Conservation (phyloP, 1,139 yeast genomes). For the Arxiozyma telluris region DNA sequence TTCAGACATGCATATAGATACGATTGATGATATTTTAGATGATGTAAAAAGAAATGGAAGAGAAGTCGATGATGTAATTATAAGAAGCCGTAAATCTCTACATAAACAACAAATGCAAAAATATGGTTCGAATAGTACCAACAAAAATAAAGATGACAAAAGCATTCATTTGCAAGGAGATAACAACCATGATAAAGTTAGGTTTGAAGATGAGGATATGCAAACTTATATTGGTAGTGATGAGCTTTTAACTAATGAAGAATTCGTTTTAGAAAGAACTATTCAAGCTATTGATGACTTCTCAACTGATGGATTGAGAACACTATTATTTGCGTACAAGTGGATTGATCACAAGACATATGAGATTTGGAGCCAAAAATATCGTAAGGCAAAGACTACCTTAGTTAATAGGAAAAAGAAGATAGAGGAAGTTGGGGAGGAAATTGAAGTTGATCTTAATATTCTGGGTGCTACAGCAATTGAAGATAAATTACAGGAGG, state of each 20-base stretch:
- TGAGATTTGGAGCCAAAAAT: constrained; percentile 55
- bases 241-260: constrained; percentile 60
- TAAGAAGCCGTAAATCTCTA: constrained; percentile 53
- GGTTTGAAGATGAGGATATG: constrained; percentile 9
- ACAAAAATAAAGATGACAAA: constrained; percentile 11
- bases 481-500: constrained; percentile 92
- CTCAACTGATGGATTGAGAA: constrained; percentile 89
- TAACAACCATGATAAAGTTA: not conserved
- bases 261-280: constrained; percentile 71
- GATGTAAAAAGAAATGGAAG: constrained; percentile 40
- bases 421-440: constrained; percentile 65
- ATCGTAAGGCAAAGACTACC: constrained; percentile 70
- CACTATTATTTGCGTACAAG: constrained; percentile 71
- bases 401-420: constrained; percentile 54
- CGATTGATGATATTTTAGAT: constrained; percentile 51
- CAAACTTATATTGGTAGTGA: constrained; percentile 46
- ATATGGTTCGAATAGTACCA: constrained; percentile 34
- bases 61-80: constrained; percentile 53
- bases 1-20: constrained; percentile 35
- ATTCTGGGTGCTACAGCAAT: constrained; percentile 92
- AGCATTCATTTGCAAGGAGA: not conserved
- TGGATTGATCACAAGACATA: constrained; percentile 59
- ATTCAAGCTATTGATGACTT: constrained; percentile 87
- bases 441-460: constrained; percentile 57
- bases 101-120: constrained; percentile 52